Conservation (phyloP, 1,139 yeast genomes). For the Candida sanyaensis region DNA sequence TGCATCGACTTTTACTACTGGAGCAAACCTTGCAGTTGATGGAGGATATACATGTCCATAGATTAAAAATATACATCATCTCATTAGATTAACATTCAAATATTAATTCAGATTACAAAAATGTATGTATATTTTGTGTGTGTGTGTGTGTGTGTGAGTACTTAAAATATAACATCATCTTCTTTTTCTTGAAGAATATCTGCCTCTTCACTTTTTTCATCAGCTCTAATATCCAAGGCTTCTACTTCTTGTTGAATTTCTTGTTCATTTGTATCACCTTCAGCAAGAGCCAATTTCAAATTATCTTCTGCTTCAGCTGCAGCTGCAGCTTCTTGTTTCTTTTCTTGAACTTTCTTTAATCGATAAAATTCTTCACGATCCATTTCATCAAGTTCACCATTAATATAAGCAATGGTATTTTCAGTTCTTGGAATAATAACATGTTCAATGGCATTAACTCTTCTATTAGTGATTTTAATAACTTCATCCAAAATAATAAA, state of each 20-base stretch:
- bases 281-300: constrained; percentile 16
- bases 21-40: constrained; percentile 79
- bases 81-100: too few relatives aligned
- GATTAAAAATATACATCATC: too few relatives aligned
- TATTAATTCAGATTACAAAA: too few relatives aligned
- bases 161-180: constrained; percentile 45
- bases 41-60: constrained; percentile 71
- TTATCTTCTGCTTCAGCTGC: constrained; percentile 57
- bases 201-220: constrained; percentile 20
- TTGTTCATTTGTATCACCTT: constrained; percentile 20
- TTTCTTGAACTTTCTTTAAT: constrained; percentile 94
- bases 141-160: too few relatives aligned
- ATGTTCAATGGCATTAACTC: constrained; percentile 98
- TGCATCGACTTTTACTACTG: constrained; percentile 82
- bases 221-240: constrained; percentile 24
- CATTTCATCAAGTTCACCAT: constrained; percentile 93
- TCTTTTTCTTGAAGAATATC: constrained; percentile 41
- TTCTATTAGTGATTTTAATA: constrained; percentile 94
- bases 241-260: constrained; percentile 24
- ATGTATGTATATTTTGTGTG: too few relatives aligned
- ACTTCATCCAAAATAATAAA: constrained; percentile 96
- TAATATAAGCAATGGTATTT: constrained; percentile 89
- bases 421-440: constrained; percentile 97
- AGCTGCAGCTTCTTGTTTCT: constrained; percentile 82
- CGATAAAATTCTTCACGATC: constrained; percentile 98